These are phyloP conservation scores for Phyllosticta citriasiana DNA, from an alignment of 2,329 filamentous ascomycete genomes.

Conservation along the genomic window DNA sequence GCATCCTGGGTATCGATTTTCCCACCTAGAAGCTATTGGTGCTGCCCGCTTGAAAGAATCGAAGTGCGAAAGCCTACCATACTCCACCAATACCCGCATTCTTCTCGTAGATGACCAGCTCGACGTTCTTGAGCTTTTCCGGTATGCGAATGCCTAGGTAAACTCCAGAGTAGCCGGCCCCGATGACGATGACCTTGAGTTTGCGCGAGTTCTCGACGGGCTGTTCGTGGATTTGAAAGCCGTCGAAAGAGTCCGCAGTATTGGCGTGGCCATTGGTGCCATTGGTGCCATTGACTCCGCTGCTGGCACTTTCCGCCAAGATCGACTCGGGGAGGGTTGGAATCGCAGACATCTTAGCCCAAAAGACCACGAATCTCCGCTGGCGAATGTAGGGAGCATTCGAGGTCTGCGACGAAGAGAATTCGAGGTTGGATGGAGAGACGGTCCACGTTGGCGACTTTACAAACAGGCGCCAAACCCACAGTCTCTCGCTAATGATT, in stretches of 20 bases:
- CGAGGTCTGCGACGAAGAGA: not conserved
- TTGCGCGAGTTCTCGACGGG: slow-evolving; percentile 34
- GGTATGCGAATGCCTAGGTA: slow-evolving; percentile 36
- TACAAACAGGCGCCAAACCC: not conserved
- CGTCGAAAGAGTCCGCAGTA: not conserved
- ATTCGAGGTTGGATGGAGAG: not conserved
- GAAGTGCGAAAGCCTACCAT: slow-evolving; percentile 30
- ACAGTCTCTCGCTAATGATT: not conserved
- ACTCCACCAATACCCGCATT: slow-evolving; percentile 31
- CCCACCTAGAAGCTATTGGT: not conserved
- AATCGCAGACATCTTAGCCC: slow-evolving; percentile 20
- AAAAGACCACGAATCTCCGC: not conserved
- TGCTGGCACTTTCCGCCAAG: not conserved
- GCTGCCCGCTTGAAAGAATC: not conserved
- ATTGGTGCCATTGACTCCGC: slow-evolving; percentile 10
- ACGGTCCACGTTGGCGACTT: not conserved
- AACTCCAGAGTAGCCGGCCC: slow-evolving; percentile 35
- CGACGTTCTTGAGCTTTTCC: slow-evolving; percentile 29
- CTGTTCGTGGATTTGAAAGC: slow-evolving; percentile 25
- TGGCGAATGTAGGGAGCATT: not conserved
- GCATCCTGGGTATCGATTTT: slow-evolving; percentile 31
- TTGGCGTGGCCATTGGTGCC: not conserved
- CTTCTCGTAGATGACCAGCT: slow-evolving; percentile 35
- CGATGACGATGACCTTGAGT: slow-evolving; percentile 35
- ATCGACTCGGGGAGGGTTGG: slow-evolving; percentile 19